Conservation (phyloP, 139 green algal species). For the Yamagishiella unicocca region DNA sequence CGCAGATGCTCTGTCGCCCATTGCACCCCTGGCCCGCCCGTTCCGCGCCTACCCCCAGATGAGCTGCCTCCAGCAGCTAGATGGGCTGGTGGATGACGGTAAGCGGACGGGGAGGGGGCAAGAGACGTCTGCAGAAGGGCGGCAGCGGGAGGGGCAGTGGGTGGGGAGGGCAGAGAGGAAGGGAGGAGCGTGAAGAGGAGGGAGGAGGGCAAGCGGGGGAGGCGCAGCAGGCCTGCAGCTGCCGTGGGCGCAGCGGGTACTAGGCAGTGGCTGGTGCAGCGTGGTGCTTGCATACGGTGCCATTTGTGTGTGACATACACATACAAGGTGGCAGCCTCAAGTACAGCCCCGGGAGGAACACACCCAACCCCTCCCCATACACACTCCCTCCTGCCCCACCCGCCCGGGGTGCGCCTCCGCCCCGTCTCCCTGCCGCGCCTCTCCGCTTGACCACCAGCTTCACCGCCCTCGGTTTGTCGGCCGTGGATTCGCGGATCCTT, state of each 20-base stretch:
- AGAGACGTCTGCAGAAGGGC: background rate
- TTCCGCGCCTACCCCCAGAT: background rate
- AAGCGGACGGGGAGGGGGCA: background rate
- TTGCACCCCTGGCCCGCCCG: background rate
- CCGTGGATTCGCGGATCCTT: too few relatives aligned
- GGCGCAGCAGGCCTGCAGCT: too few relatives aligned
- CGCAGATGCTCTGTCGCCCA: too few relatives aligned
- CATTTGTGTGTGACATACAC: too few relatives aligned
- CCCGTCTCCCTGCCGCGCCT: background rate
- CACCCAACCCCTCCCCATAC: too few relatives aligned
- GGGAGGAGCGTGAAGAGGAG: background rate
- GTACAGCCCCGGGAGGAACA: too few relatives aligned
- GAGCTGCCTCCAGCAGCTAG: slow-evolving; percentile 45
- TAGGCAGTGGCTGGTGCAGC: too few relatives aligned
- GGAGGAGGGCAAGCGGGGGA: background rate
- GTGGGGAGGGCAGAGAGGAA: background rate
- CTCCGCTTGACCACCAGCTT: too few relatives aligned
- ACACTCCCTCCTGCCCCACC: background rate
- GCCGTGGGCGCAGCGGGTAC: too few relatives aligned
- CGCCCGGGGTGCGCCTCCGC: background rate
- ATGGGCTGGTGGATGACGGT: background rate
- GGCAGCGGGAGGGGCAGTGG: background rate
- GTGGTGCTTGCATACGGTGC: too few relatives aligned
- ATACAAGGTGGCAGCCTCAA: too few relatives aligned
- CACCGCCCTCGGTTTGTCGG: too few relatives aligned